phyloP scores from a whole-genome alignment of 192 early-diverging fungal species.

The Umbelopsis sp. region DNA sequence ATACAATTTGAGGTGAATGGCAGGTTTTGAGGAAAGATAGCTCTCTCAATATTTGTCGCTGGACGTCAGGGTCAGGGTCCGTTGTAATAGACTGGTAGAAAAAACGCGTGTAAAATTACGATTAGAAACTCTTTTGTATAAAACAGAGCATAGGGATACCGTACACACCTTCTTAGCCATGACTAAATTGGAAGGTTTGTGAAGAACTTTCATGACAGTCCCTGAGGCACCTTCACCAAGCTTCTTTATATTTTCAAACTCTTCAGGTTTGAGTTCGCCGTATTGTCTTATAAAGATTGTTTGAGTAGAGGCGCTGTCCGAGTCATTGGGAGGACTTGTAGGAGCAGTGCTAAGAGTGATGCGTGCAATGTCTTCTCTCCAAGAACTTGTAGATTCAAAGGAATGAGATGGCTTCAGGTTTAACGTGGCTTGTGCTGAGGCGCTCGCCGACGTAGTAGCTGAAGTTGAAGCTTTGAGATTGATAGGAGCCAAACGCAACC shows the following conservation, averaged over 20 bases:
- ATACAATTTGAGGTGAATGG: slow-evolving; percentile 89
- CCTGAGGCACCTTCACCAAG: slow-evolving; percentile 94
- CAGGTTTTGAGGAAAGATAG: slow-evolving; percentile 86
- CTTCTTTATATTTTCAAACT: slow-evolving; percentile 75
- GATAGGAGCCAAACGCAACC: slow-evolving; percentile 5
- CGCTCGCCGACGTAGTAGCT: slow-evolving; percentile 2
- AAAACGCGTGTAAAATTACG: background rate
- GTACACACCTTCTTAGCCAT: slow-evolving; percentile 92
- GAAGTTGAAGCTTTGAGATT: slow-evolving; percentile 5
- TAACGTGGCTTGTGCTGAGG: background rate
- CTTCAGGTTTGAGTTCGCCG: slow-evolving; percentile 51
- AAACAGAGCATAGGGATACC: slow-evolving; percentile 17
- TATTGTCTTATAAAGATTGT: background rate
- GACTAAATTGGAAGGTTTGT: slow-evolving; percentile 67
- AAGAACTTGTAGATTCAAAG: slow-evolving; percentile 14
- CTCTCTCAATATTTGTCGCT: slow-evolving; percentile 87
- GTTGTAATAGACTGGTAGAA: slow-evolving; percentile 55
- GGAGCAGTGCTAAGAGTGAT: slow-evolving; percentile 1
- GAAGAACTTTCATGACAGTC: slow-evolving; percentile 84
- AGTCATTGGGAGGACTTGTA: background rate
- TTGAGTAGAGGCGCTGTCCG: background rate
- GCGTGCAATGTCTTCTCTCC: slow-evolving; percentile 33
- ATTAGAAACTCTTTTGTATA: background rate
- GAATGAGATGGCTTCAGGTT: slow-evolving; percentile 4
- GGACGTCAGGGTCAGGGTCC: slow-evolving; percentile 65